Evolutionary conservation across 2,329 filamentous ascomycete species (phyloP).

Genomic region (Cladorrhinum sp.): DNA sequence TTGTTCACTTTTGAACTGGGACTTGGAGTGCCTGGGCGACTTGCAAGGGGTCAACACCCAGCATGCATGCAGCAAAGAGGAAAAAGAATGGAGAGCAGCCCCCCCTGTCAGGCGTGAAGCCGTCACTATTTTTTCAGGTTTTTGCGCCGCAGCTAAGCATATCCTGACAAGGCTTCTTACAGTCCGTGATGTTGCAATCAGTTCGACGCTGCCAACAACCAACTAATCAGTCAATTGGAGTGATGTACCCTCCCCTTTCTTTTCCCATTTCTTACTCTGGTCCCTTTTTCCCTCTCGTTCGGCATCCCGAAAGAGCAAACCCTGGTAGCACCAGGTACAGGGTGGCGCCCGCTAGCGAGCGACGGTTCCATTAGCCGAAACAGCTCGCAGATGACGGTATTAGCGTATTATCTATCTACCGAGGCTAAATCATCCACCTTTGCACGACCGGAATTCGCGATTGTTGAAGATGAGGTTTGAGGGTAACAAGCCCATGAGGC

Average conservation of each 20-base stretch:
- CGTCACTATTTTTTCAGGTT: neutral
- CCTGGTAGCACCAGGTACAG: conserved; percentile 10
- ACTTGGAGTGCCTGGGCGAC: neutral
- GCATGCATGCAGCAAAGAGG: conserved; percentile 3
- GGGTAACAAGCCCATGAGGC: neutral
- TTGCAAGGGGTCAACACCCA: neutral
- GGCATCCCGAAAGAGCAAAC: conserved; percentile 9
- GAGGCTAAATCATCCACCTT: conserved; percentile 1
- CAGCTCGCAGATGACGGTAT: conserved; percentile 10
- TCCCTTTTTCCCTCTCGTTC: neutral
- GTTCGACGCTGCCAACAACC: neutral
- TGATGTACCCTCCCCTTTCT: neutral
- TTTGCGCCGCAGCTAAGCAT: neutral
- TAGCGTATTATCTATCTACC: conserved; percentile 8
- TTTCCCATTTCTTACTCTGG: neutral
- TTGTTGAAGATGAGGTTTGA: neutral
- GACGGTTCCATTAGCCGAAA: conserved; percentile 12
- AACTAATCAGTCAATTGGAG: neutral
- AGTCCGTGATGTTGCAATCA: neutral
- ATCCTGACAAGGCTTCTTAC: neutral
- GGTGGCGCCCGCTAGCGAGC: conserved; percentile 8
- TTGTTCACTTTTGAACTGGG: conserved; percentile 6
- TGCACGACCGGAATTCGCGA: neutral
- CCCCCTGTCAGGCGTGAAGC: neutral
- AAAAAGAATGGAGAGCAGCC: conserved; percentile 5